These are phyloP conservation scores for Pleurotus djamor DNA, from an alignment of 768 basidiomycete species.

Conservation along the genomic window DNA sequence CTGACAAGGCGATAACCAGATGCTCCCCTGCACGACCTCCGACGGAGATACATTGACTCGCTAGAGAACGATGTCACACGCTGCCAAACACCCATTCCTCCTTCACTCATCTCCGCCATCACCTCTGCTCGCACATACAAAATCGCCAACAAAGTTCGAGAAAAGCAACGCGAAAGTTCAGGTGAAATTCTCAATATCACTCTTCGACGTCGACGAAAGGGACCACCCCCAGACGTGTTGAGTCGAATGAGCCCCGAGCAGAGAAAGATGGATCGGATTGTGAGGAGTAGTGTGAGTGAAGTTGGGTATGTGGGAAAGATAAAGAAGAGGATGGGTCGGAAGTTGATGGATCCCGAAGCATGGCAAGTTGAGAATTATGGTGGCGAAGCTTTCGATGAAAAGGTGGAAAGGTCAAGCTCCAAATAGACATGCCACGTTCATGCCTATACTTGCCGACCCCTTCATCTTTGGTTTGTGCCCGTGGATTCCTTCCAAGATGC, in stretches of 20 bases:
- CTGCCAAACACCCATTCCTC: slow-evolving; percentile 37
- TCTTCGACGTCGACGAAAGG: slow-evolving; percentile 41
- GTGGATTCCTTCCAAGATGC: too few relatives aligned
- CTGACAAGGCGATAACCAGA: background rate
- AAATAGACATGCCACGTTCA: too few relatives aligned
- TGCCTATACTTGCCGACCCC: too few relatives aligned
- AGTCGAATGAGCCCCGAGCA: slow-evolving; percentile 47
- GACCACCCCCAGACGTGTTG: slow-evolving; percentile 65
- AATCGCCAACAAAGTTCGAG: slow-evolving; percentile 63
- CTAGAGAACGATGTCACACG: slow-evolving; percentile 35
- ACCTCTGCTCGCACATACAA: slow-evolving; percentile 58
- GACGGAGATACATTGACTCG: background rate
- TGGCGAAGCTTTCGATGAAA: too few relatives aligned
- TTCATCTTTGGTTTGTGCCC: too few relatives aligned
- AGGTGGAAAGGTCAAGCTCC: too few relatives aligned
- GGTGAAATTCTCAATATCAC: slow-evolving; percentile 60
- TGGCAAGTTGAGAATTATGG: slow-evolving; percentile 24
- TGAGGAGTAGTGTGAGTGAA: slow-evolving; percentile 49
- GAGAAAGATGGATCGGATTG: slow-evolving; percentile 46
- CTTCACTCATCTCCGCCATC: slow-evolving; percentile 45
- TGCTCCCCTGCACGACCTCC: background rate
- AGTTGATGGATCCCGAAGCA: slow-evolving; percentile 36
- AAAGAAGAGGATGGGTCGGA: slow-evolving; percentile 56
- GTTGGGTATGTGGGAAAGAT: slow-evolving; percentile 71
- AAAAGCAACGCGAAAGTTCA: slow-evolving; percentile 54